These are phyloP conservation scores for Carex myosuroides DNA, from an alignment of 176 grass and related monocot species.

Conservation along the genomic window DNA sequence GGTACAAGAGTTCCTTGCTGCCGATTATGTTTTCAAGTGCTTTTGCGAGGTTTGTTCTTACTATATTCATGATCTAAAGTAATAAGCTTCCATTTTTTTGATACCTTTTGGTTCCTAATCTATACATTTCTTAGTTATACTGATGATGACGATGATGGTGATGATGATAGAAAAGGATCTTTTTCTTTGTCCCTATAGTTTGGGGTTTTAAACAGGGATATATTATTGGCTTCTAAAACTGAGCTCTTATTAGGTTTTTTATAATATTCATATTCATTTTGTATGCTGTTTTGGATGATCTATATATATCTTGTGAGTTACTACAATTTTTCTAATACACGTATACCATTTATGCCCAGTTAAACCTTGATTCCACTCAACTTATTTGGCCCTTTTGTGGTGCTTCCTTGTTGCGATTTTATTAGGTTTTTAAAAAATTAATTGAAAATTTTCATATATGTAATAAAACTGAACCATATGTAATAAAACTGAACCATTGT, in stretches of 20 bases:
- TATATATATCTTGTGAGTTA: background rate
- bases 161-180: background rate
- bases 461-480: too few species aligned
- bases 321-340: background rate
- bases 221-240: background rate
- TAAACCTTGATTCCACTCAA: background rate
- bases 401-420: too few species aligned
- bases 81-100: background rate
- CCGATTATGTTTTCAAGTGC: slow-evolving; percentile 89
- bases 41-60: slow-evolving; percentile 75
- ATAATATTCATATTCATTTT: background rate
- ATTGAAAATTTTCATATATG: background rate
- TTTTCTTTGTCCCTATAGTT: background rate
- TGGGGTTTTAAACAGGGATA: background rate
- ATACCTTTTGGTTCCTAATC: background rate
- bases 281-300: slow-evolving; percentile 1
- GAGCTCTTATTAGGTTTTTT: background rate
- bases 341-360: background rate
- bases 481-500: background rate
- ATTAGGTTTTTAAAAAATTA: background rate
- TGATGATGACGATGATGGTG: background rate
- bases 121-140: background rate
- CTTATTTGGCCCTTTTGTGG: background rate
- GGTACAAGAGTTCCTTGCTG: slow-evolving; percentile 84
- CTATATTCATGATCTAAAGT: background rate